Percentiles rank a stretch among this genome's conserved stretches.
Conservation (phyloP, 306 rosid genomes). For the Quillaja saponaria region DNA sequence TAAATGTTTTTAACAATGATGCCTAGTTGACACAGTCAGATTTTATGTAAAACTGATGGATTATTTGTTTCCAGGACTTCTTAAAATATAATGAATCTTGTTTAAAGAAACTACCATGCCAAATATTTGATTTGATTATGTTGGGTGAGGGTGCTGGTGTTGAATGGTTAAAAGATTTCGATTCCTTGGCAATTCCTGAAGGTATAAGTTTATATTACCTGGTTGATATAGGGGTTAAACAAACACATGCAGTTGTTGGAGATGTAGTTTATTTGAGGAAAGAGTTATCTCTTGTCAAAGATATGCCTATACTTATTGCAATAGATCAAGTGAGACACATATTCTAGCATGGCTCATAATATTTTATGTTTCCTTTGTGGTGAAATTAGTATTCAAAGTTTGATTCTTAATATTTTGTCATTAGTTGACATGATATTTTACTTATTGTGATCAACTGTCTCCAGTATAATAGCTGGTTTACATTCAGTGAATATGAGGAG, state of each 20-base stretch:
- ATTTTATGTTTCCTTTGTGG: slow-evolving; percentile 8
- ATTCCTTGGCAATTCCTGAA: slow-evolving; percentile 71
- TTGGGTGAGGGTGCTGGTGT: slow-evolving; percentile 97
- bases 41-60: neutral
- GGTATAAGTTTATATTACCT: slow-evolving; percentile 82
- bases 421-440: neutral
- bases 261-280: slow-evolving; percentile 86
- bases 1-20: neutral
- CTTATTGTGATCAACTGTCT: slow-evolving; percentile 38
- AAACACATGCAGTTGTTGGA: slow-evolving; percentile 93
- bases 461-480: slow-evolving; percentile 95
- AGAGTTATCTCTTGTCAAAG: slow-evolving; percentile 87
- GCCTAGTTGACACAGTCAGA: too few relatives aligned
- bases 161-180: slow-evolving; percentile 88
- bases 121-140: slow-evolving; percentile 72
- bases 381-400: neutral
- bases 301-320: slow-evolving; percentile 89
- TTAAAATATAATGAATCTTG: slow-evolving; percentile 71
- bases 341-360: slow-evolving; percentile 6
- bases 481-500: slow-evolving; percentile 90
- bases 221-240: slow-evolving; percentile 76
- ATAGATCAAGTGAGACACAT: slow-evolving; percentile 78
- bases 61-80: slow-evolving; percentile 70
- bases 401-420: slow-evolving; percentile 18
- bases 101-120: slow-evolving; percentile 62